Evolutionary conservation across 2,329 filamentous ascomycete genomes (phyloP).

Genomic region (Byssochlamys sp.): DNA sequence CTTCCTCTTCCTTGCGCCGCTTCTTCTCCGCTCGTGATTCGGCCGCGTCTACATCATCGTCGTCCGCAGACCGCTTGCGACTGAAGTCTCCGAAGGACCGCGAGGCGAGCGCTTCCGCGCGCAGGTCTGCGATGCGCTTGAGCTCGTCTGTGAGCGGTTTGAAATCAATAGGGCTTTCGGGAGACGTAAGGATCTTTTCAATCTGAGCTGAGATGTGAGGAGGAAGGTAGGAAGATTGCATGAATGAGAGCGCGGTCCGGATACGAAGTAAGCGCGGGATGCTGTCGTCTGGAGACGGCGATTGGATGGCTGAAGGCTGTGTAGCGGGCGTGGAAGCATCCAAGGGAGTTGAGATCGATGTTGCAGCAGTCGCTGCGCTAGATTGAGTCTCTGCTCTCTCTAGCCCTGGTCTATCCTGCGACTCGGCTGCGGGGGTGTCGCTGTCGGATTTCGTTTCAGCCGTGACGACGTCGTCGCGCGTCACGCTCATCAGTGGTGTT

Average conservation of each 20-base stretch:
- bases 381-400: slow-evolving; percentile 24
- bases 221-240: slow-evolving; percentile 42
- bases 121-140: slow-evolving; percentile 54
- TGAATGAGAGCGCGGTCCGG: slow-evolving; percentile 41
- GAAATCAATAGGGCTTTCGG: slow-evolving; percentile 53
- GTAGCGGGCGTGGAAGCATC: slow-evolving; percentile 27
- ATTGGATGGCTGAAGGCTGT: slow-evolving; percentile 23
- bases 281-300: slow-evolving; percentile 20
- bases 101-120: slow-evolving; percentile 60
- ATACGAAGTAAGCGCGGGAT: slow-evolving; percentile 38
- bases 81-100: slow-evolving; percentile 46
- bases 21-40: slow-evolving; percentile 65
- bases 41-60: slow-evolving; percentile 27
- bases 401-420: slow-evolving; percentile 19
- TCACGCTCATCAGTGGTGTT: slow-evolving; percentile 62
- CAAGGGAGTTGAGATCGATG: slow-evolving; percentile 20
- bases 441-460: slow-evolving; percentile 16
- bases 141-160: slow-evolving; percentile 61
- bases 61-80: slow-evolving; percentile 31
- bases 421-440: slow-evolving; percentile 15
- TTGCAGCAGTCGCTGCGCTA: slow-evolving; percentile 22
- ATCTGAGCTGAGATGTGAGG: slow-evolving; percentile 28
- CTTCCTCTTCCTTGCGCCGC: slow-evolving; percentile 76
- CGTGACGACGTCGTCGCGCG: slow-evolving; percentile 42
- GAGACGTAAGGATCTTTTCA: slow-evolving; percentile 27